Base-by-base conservation (phyloP, 768 basidiomycete genomes). In the Brasilioporus rufonigricans region DNA sequence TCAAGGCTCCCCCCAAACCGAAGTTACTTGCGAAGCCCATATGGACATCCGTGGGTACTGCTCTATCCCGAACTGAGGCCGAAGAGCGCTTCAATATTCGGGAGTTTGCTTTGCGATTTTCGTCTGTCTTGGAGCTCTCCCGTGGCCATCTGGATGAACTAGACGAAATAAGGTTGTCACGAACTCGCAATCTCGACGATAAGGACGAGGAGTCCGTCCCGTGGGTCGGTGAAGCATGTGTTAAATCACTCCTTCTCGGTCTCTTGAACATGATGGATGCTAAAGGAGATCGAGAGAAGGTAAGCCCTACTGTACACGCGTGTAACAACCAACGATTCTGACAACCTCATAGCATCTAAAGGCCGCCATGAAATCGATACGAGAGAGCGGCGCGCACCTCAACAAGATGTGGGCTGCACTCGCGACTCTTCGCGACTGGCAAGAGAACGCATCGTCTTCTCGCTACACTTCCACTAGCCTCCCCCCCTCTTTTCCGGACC, bases 61-160 rank as follows among this genome's bases (percentile, higher is more conserved):
- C 59, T 29, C 71, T 87, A 14, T 69, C 74, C 6, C 71, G 74
- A 36, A 63, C 73, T 1, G 79, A 81, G 38, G 82, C 78, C 1
- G 77, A 87, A 57, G 76, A 78, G 26, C 83, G 89, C 11, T 79
- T 91, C 44, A 74, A 82, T 60, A 85, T 91, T 40, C 83, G 90
- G 53, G 90, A 92, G 69, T 93, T 91, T 65, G 65, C 81, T 12
- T 64, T 87, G 44, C 79, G 90, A 32, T 91, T 91, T 58, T 73
- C 76, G 1, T 72, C 75, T 27, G 52, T 81, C 16, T 67, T 85
- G 60, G 80, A 82, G 72, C 61, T 71, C 23, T 79, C 39, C 65
- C 81, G 45, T 76, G 77, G 69, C 3, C 79, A 84, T 51, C 65
- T 86, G 5, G 82, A 86, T 44, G 86, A 90, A 55, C 70, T 92